Base-by-base conservation (phyloP, 1,139 yeast genomes). In the Blastobotrys illinoisensis region DNA sequence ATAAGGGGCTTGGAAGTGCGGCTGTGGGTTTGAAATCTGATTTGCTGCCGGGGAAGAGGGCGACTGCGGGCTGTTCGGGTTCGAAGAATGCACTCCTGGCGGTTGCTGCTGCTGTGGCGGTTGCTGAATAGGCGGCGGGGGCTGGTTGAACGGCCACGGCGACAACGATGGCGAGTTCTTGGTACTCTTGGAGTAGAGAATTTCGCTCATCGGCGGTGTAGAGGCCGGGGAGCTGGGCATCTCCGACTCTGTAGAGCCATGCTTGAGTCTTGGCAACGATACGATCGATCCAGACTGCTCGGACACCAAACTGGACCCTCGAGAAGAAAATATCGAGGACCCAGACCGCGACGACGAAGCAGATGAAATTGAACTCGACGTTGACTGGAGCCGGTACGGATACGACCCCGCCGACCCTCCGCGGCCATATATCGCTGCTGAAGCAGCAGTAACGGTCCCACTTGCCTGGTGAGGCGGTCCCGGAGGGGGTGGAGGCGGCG, bases 51-150 rank as follows among this genome's bases (percentile, higher is more conserved):
- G 28, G 7, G 50, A 19, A 4, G 49, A n/a, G 2, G 49, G 19
- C 21, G 40, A 32, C 7, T 32, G 40, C 3, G 26, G 49, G 7
- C 32, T 24, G 44, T 46, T 20, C 16, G 48, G 46, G 13, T 49
- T 54, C 16, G 26, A n/a, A 21, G 44, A n/a, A n/a, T n/a, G n/a
- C n/a, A 48, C 6, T 14, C 36, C 48, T 43, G 54, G 13, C 13
- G 40, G 16, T 40, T 18, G 43, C 47, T n/a, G n/a, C 16, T 43
- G 46, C 5, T 44, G 56, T 14, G 21, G 56, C 44, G 18, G 58
- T 36, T 11, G 57, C 44, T 19, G 58, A 32, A 19, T 52, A 44
- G 54, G 21, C 19, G 48, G 28, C 6, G 44, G 43, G 3, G 45
- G 36, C 32, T 48, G 50, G 32, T 44, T n/a, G 18, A 43, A 44